These are phyloP conservation scores for Kwoniella shandongensis DNA, from an alignment of 768 basidiomycete genomes.

Conservation along the genomic window DNA sequence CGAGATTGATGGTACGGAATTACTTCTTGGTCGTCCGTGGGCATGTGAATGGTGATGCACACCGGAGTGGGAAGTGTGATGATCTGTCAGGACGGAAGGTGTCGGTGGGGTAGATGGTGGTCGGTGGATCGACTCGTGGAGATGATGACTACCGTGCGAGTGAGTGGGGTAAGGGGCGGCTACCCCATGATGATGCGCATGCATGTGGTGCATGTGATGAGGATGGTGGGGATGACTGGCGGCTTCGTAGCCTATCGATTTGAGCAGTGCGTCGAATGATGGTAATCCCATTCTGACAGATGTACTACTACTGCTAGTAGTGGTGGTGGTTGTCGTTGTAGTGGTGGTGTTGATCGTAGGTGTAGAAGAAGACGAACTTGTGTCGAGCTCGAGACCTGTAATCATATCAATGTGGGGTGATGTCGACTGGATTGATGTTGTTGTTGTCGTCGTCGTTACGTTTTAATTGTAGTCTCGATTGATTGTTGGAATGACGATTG, in stretches of 20 bases:
- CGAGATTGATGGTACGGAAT: constrained; percentile 10
- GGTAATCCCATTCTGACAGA: neutral
- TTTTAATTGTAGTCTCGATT: no score
- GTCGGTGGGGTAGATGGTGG: constrained; percentile 20
- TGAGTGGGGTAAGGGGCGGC: constrained; percentile 1
- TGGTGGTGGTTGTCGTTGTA: no score
- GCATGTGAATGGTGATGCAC: neutral
- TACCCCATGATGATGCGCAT: constrained; percentile 3
- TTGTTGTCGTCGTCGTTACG: no score
- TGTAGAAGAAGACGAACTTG: no score
- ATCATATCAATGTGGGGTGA: neutral
- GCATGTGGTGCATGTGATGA: constrained; percentile 2
- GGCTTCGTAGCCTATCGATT: constrained; percentile 4
- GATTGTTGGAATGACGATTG: no score
- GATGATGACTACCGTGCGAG: neutral
- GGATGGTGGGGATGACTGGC: constrained; percentile 1
- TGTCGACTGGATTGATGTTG: neutral
- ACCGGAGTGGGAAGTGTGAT: neutral
- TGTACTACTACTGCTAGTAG: no score
- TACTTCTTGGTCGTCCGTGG: constrained; percentile 6
- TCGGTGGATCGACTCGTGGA: constrained; percentile 5
- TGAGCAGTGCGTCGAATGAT: constrained; percentile 16
- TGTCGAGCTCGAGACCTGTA: constrained; percentile 7
- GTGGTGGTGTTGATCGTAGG: no score
- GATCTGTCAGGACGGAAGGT: neutral